Evolutionary conservation across 2,329 filamentous ascomycete species (phyloP), one percentile per base, ranked within the genome.

Genomic region (Hyphodiscus sp.): DNA sequence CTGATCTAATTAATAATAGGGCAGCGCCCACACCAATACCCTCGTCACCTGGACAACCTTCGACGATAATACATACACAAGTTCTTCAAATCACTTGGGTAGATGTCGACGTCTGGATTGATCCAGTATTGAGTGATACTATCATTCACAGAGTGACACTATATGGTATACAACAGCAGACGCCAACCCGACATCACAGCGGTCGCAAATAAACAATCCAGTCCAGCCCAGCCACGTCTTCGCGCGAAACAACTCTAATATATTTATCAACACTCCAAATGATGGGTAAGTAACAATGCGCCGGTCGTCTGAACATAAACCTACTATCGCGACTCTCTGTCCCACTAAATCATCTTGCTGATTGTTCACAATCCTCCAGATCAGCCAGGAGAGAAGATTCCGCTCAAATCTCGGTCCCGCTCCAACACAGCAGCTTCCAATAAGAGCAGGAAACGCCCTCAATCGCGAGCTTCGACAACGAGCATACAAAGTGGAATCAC

Each of bases 401-500:
- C 62, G 52, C 61, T 61, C 49, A 71, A 67, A 66, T 67, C 61
- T 63, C 70, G 74, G 47, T 75, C 74, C 51, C 69, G 73, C 29
- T 75, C 73, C 20, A 74, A 71, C 59, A 75, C 73, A 13, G 73
- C 73, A 47, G 69, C 69, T 52, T 73, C 73, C 23, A 67, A 64
- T 30, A 71, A 70, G 60, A 70, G 70, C 50, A 65, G 63, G 45
- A 73, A 72, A 56, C 68, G 74, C 7, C 74, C 74, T 46, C 68
- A 70, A 18, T 76, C 74, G 26, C 70, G 74, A 60, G 74, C 73
- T 43, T 77, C 74, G 15, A 76, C 74, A 18, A 72, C 74, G n/a
- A 76, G 74, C 60, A 60, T 74, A 41, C 72, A 75, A 50, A 69
- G 67, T 47, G 62, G 57, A 43, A 47, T 63, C 30, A 60, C 62